Evolutionary conservation across 306 rosid genomes (phyloP).

Genomic region (Corylus americana): DNA sequence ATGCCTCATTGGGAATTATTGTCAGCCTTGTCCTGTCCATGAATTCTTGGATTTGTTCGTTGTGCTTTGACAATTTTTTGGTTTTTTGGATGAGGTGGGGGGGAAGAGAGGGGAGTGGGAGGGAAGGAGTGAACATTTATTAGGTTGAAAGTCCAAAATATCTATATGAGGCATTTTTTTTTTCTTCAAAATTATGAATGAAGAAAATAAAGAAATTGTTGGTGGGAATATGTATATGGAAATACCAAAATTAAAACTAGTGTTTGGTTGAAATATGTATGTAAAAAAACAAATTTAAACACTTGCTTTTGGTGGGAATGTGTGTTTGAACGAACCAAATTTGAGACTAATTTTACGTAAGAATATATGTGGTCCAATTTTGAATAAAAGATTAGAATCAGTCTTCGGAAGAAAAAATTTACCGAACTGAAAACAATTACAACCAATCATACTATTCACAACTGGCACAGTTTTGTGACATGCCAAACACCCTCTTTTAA

Average conservation of each 20-base stretch:
- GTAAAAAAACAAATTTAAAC: too few relatives aligned
- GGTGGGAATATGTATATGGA: neutral
- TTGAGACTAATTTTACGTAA: neutral
- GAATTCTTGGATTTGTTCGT: neutral
- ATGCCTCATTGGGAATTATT: neutral
- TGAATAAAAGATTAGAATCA: too few relatives aligned
- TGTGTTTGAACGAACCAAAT: neutral
- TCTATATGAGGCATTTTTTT: too few relatives aligned
- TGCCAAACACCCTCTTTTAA: neutral
- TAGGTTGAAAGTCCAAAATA: too few relatives aligned
- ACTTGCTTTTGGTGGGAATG: neutral
- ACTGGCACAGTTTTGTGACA: neutral
- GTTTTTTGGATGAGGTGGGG: neutral
- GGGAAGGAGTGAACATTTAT: too few relatives aligned
- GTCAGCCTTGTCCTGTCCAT: neutral
- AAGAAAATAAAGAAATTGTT: too few relatives aligned
- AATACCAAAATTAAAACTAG: neutral
- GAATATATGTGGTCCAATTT: neutral
- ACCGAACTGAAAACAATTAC: neutral
- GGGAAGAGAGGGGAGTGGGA: too few relatives aligned
- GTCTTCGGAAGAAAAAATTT: neutral
- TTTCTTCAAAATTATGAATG: too few relatives aligned
- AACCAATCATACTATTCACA: neutral
- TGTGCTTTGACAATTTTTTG: neutral
- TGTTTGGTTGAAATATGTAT: too few relatives aligned